phyloP scores from a whole-genome alignment of 2,329 filamentous ascomycete species.

The Aspergillus fumigatiaffinis region DNA sequence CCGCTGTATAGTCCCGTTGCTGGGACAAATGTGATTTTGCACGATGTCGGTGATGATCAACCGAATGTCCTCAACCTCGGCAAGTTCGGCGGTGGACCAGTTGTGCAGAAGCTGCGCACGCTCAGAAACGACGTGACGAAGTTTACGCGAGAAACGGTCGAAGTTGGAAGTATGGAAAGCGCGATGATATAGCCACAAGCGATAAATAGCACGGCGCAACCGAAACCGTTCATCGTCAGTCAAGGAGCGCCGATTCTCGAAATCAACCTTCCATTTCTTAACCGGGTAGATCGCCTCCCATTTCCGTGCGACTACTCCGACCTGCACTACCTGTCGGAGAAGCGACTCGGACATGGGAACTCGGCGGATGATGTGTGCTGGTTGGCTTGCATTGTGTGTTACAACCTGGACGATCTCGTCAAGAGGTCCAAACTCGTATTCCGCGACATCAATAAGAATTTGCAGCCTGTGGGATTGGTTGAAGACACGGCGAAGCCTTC shows the following conservation, averaged over 20 bases:
- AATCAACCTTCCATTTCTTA: conserved; percentile 60
- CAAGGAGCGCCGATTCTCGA: conserved; percentile 52
- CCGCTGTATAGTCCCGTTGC: conserved; percentile 56
- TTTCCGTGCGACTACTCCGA: conserved; percentile 53
- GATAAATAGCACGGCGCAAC: conserved; percentile 56
- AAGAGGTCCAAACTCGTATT: conserved; percentile 56
- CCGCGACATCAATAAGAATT: conserved; percentile 52
- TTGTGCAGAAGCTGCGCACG: conserved; percentile 57
- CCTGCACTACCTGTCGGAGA: conserved; percentile 51
- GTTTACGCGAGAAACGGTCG: conserved; percentile 48
- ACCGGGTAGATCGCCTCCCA: conserved; percentile 61
- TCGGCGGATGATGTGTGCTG: conserved; percentile 51
- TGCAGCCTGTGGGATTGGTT: conserved; percentile 51
- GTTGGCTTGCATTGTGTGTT: conserved; percentile 58
- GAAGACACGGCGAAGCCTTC: conserved; percentile 52
- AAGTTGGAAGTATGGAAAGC: conserved; percentile 55
- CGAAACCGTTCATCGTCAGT: conserved; percentile 47
- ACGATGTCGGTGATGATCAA: conserved; percentile 54
- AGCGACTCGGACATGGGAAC: conserved; percentile 54
- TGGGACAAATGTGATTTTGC: conserved; percentile 57
- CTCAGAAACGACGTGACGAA: conserved; percentile 46
- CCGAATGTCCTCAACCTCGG: conserved; percentile 58
- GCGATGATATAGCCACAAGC: conserved; percentile 57
- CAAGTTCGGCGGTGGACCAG: conserved; percentile 53
- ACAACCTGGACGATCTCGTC: conserved; percentile 57